These are phyloP conservation scores for Ustulina deusta DNA, from an alignment of 2,329 filamentous ascomycete species.

Conservation along the genomic window DNA sequence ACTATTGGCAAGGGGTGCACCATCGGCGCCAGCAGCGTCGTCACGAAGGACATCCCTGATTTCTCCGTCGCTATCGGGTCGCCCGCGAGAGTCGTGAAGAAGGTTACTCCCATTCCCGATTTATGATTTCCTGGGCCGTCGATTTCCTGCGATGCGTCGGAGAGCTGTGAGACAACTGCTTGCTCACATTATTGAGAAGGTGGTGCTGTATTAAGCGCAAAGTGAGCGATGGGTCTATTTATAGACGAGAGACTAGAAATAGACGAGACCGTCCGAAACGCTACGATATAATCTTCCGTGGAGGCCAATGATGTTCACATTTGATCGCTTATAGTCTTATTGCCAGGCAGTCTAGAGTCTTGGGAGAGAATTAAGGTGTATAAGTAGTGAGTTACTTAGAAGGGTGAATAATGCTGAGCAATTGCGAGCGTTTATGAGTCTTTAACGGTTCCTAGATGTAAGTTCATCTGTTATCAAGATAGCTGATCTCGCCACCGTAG, in stretches of 20 bases:
- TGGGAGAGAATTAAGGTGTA: background rate
- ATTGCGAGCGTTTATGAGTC: background rate
- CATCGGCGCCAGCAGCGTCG: conserved; percentile 62
- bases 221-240: background rate
- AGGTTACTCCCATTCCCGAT: conserved; percentile 52
- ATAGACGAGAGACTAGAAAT: conserved; percentile 16
- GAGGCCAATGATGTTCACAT: background rate
- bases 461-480: background rate
- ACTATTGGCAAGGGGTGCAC: conserved; percentile 62
- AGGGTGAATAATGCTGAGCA: background rate
- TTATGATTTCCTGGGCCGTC: conserved; percentile 38
- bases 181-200: background rate
- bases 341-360: background rate
- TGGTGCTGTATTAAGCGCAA: background rate
- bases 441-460: background rate
- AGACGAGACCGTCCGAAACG: background rate
- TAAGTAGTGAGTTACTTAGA: background rate
- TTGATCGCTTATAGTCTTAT: background rate
- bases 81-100: conserved; percentile 63
- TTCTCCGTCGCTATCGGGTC: conserved; percentile 62
- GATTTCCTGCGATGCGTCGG: background rate
- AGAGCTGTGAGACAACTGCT: background rate
- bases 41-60: conserved; percentile 62
- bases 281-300: too few species aligned
- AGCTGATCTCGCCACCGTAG: background rate